Evolutionary conservation across 805 yeast genomes (phyloP).

Genomic region (Teunomyces aglyptinius): DNA sequence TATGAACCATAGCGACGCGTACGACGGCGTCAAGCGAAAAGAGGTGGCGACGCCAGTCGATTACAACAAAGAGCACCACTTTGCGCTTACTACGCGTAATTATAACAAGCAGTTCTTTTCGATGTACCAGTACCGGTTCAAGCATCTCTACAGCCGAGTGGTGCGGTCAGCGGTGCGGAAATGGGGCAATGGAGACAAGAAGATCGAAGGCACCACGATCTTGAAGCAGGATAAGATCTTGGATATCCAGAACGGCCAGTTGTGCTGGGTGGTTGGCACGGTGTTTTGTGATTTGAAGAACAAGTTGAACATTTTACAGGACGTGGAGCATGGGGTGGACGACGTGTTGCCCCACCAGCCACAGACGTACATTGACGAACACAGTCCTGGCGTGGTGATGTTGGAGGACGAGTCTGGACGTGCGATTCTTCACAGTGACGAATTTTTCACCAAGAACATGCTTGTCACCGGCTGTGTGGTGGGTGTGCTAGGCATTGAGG

Average conservation of each 20-base stretch:
- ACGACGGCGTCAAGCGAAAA: not conserved
- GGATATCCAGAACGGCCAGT: constrained; percentile 59
- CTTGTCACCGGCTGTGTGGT: constrained; percentile 89
- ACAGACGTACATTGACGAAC: constrained; percentile 37
- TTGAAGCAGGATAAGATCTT: constrained; percentile 42
- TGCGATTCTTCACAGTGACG: constrained; percentile 65
- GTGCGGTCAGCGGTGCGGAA: constrained; percentile 32
- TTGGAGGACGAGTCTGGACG: constrained; percentile 94
- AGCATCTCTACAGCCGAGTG: constrained; percentile 32
- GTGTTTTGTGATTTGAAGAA: constrained; percentile 78
- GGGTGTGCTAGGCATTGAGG: constrained; percentile 84
- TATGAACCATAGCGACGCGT: constrained; percentile 1
- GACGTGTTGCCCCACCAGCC: constrained; percentile 46
- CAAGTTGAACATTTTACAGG: constrained; percentile 82
- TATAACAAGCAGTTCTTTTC: constrained; percentile 42
- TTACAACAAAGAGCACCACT: constrained; percentile 16
- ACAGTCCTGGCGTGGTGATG: constrained; percentile 55
- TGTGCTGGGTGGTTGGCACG: constrained; percentile 86
- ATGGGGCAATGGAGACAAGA: constrained; percentile 53
- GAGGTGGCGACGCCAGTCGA: not conserved
- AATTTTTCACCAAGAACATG: constrained; percentile 48
- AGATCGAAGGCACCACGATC: constrained; percentile 32
- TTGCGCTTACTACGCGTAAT: constrained; percentile 22
- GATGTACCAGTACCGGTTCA: constrained; percentile 42
- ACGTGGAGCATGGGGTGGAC: constrained; percentile 62